Conservation (phyloP, 345 rosid species). For the Citrus sp. region DNA sequence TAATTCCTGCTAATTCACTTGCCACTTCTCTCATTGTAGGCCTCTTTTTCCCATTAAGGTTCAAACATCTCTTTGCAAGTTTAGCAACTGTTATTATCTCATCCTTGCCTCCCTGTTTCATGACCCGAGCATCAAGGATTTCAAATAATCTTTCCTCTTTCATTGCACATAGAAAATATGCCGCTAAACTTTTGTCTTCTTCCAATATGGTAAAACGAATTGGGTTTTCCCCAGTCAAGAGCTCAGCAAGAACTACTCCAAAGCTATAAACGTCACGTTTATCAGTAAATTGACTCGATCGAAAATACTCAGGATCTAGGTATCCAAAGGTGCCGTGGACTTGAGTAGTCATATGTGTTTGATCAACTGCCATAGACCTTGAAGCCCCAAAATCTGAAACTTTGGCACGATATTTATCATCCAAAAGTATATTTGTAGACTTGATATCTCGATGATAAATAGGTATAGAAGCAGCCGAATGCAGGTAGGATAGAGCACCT, state of each 20-base stretch:
- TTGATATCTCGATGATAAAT: background rate
- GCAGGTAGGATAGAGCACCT: background rate
- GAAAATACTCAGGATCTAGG: background rate
- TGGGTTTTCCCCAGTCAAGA: background rate
- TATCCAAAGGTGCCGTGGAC: background rate
- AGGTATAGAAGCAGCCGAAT: slow-evolving; percentile 2
- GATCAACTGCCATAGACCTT: background rate
- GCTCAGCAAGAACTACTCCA: background rate
- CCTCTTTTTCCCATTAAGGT: background rate
- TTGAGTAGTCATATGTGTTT: slow-evolving; percentile 10
- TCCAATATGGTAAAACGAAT: background rate
- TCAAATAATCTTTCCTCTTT: background rate
- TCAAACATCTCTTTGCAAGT: background rate
- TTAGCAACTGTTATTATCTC: background rate
- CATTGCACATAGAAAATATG: background rate
- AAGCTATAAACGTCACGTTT: background rate
- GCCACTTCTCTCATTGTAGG: background rate
- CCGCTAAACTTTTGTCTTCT: background rate
- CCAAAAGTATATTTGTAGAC: background rate
- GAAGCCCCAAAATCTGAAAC: background rate
- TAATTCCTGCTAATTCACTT: background rate
- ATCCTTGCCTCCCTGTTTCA: background rate
- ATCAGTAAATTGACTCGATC: background rate
- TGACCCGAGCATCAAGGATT: background rate
- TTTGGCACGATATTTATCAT: background rate